These are phyloP conservation scores for Penicillium concentricum DNA, from an alignment of 2,329 filamentous ascomycete species.

Conservation along the genomic window DNA sequence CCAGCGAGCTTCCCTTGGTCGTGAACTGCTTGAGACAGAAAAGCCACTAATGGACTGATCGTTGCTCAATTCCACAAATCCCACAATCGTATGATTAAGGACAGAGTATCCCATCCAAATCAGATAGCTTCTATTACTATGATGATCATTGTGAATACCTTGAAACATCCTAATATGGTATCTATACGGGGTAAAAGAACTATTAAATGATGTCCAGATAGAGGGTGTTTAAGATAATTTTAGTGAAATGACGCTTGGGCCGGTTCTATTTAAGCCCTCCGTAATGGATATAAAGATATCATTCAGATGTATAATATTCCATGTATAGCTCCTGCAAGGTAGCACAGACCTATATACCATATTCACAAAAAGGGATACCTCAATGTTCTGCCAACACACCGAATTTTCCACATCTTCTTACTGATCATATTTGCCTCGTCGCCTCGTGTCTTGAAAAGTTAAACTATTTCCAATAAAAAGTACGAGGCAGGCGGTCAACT, in stretches of 20 bases:
- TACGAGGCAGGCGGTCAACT: conserved; percentile 15
- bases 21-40: not conserved
- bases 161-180: not conserved
- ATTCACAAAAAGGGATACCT: not conserved
- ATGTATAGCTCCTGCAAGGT: not conserved
- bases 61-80: not conserved
- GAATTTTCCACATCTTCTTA: not conserved
- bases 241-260: not conserved
- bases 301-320: not conserved
- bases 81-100: not conserved
- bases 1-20: not conserved
- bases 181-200: not conserved
- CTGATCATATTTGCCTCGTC: not conserved
- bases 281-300: not conserved
- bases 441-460: not conserved
- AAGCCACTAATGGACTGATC: not conserved
- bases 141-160: not conserved
- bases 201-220: not conserved
- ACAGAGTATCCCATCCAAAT: not conserved
- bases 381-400: not conserved
- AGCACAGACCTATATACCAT: conserved; percentile 1
- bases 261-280: not conserved
- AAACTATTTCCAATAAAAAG: conserved; percentile 12
- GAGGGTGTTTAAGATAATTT: not conserved
- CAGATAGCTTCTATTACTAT: not conserved